Evolutionary conservation across 2,329 filamentous ascomycete genomes (phyloP), one percentile per base, ranked within the genome.

Genomic region (Colletotrichum godetiae): DNA sequence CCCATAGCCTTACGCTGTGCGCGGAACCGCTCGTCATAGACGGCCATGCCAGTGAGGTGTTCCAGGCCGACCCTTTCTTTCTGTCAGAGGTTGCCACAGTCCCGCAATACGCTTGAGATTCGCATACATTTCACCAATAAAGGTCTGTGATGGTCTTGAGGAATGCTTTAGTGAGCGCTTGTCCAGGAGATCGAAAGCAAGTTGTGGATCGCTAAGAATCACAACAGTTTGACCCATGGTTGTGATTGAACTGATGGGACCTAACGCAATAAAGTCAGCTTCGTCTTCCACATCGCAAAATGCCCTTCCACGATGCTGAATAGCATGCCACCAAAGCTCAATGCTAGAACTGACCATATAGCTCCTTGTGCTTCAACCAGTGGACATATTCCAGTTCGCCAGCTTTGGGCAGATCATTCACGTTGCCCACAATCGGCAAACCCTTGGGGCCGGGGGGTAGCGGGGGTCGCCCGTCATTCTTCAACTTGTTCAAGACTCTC

Each of bases 341-440:
- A 35, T 3, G 1, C 46, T 19, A 24, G 15, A 4, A 72, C 68
- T n/a, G 58, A 74, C 68, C 80, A 61, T 82, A 82, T 10, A 73
- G 29, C 2, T 84, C 78, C 46, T 83, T 84, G 65, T 81, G 79
- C 57, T 79, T 77, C 1, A 82, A 56, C 82, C 82, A 84, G 66
- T 84, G 80, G 37, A 79, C 74, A 74, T 76, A 80, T 42, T 83
- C 81, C 1, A 77, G 77, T 11, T 65, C 64, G 4, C 78, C 79
- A 1, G 75, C 64, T 0, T 80, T 77, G 1, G 86, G 86, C n/a
- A 87, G 75, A 73, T 88, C 86, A 4, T 77, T 77, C 10, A 88
- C 72, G 74, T 88, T 88, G 8, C 87, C 87, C 11, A 88, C 53
- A 2, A 88, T 56, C 0, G 85, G 84, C 10, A 84, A 75, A 0